Percentiles rank a stretch among this genome's conserved stretches.
Evolutionary conservation across 2,329 filamentous ascomycete species (phyloP).

Genomic region (Decorospora gaudefroyi): DNA sequence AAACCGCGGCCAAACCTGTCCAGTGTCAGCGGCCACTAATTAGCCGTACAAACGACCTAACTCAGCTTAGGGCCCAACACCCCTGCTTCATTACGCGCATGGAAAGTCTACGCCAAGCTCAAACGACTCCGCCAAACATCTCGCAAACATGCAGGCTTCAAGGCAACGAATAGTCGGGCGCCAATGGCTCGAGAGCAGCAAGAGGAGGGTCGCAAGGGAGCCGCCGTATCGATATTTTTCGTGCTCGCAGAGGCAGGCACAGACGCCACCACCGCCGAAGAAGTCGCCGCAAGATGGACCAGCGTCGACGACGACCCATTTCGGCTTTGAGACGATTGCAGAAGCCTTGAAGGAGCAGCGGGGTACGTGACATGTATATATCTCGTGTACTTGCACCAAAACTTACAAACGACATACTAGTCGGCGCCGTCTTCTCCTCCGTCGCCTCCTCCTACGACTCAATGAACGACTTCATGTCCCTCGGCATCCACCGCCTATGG

Average conservation of each 20-base stretch:
- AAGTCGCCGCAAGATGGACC: slow-evolving; percentile 49
- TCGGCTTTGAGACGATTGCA: slow-evolving; percentile 84
- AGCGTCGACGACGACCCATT: slow-evolving; percentile 73
- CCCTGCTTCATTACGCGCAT: slow-evolving; percentile 33
- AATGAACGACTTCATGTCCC: slow-evolving; percentile 99
- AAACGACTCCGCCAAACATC: slow-evolving; percentile 12
- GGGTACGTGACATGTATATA: slow-evolving; percentile 52
- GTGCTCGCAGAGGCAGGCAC: slow-evolving; percentile 49
- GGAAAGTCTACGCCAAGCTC: slow-evolving; percentile 40
- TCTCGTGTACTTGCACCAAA: background rate
- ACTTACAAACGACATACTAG: slow-evolving; percentile 51
- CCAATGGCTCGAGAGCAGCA: slow-evolving; percentile 37
- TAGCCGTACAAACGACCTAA: too few relatives aligned
- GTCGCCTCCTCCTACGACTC: slow-evolving; percentile 93
- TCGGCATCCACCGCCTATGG: slow-evolving; percentile 96
- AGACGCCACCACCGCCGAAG: slow-evolving; percentile 35
- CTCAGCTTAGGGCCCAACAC: too few relatives aligned
- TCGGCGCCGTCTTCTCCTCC: slow-evolving; percentile 89
- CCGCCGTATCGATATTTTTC: slow-evolving; percentile 59
- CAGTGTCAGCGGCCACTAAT: slow-evolving; percentile 15
- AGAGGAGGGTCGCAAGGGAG: slow-evolving; percentile 18
- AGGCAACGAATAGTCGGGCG: slow-evolving; percentile 33
- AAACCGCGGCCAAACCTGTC: slow-evolving; percentile 4
- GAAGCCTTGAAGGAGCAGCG: slow-evolving; percentile 75
- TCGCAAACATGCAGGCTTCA: slow-evolving; percentile 36